phyloP scores from a whole-genome alignment of 768 basidiomycete species.

The Phylloporus rhodoxanthus region DNA sequence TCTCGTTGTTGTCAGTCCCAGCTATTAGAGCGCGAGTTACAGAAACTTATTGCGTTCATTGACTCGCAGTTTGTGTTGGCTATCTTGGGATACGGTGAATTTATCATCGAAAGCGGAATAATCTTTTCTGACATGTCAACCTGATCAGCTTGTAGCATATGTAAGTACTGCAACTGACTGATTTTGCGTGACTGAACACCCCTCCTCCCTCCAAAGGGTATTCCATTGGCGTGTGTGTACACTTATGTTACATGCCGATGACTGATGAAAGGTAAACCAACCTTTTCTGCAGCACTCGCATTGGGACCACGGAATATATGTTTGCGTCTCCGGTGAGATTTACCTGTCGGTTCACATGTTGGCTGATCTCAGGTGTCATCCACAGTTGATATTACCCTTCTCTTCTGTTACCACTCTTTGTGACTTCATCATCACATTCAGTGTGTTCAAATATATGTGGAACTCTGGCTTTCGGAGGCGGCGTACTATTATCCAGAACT shows the following conservation, averaged over 20 bases:
- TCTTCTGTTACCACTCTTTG: neutral
- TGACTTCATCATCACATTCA: slow-evolving; percentile 4
- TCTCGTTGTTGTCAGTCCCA: slow-evolving; percentile 5
- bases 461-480: slow-evolving; percentile 13
- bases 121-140: neutral
- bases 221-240: neutral
- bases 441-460: slow-evolving; percentile 15
- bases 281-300: neutral
- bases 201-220: neutral
- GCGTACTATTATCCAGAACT: no score
- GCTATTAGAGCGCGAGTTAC: neutral
- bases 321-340: slow-evolving; percentile 1
- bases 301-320: neutral
- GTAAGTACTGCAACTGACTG: slow-evolving; percentile 1
- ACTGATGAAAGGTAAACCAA: neutral
- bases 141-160: slow-evolving; percentile 1
- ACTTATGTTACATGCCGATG: neutral
- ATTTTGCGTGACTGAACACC: neutral
- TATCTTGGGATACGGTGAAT: neutral
- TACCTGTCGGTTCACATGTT: neutral
- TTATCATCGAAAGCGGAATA: neutral
- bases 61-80: neutral
- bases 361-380: no score
- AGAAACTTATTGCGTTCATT: neutral
- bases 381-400: slow-evolving; percentile 1